phyloP scores from a whole-genome alignment of 129 eudicot species.

The Chrysanthemum seticuspe region DNA sequence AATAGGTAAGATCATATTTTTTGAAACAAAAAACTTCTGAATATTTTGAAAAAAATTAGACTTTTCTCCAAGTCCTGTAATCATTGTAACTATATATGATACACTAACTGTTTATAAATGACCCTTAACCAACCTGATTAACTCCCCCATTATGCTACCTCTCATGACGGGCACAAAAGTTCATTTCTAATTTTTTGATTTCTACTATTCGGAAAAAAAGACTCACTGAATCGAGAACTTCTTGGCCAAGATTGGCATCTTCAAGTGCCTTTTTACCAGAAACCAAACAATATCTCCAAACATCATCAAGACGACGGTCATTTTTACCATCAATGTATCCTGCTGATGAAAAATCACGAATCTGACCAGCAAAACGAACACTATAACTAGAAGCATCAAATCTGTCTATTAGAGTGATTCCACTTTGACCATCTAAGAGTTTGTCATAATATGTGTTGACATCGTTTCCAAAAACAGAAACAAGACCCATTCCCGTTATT shows the following conservation, averaged over 20 bases:
- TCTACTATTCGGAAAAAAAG: background rate
- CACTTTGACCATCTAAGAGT: conserved; percentile 69
- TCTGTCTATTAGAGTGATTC: conserved; percentile 55
- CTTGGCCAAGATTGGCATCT: conserved; percentile 62
- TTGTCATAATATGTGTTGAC: conserved; percentile 58
- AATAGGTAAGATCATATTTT: too few species aligned
- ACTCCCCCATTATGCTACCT: too few species aligned
- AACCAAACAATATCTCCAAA: conserved; percentile 79
- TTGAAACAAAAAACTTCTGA: too few species aligned
- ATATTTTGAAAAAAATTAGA: too few species aligned
- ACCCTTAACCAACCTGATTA: too few species aligned
- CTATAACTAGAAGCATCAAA: conserved; percentile 61
- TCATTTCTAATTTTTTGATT: background rate
- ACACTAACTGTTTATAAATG: too few species aligned
- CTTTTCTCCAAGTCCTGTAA: too few species aligned
- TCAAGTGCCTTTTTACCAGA: conserved; percentile 74
- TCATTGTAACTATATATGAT: too few species aligned
- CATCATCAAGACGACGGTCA: conserved; percentile 71
- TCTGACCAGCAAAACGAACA: conserved; percentile 65
- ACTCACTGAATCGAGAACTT: conserved; percentile 60
- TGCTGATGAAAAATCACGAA: conserved; percentile 60
- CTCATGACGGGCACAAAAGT: background rate
- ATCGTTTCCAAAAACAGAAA: conserved; percentile 64
- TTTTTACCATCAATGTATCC: conserved; percentile 85
- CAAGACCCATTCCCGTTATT: conserved; percentile 76